phyloP scores from a whole-genome alignment of 768 basidiomycete genomes.

The Gymnopilus junonius region DNA sequence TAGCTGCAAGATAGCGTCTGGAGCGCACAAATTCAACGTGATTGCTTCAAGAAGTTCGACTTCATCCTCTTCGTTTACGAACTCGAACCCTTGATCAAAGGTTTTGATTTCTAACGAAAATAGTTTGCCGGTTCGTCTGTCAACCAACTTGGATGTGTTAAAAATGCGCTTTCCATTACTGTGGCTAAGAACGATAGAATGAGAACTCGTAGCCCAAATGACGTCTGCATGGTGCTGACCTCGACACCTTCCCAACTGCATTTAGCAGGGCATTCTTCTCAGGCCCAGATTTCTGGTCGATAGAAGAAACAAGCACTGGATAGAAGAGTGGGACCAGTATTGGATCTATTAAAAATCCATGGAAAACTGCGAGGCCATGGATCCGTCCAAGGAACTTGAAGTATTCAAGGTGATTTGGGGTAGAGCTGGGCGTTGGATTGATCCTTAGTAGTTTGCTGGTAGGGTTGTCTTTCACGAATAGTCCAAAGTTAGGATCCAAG shows the following conservation, averaged over 20 bases:
- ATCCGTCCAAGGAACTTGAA: constrained; percentile 80
- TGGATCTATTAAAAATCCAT: constrained; percentile 43
- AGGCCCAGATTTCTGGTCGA: neutral
- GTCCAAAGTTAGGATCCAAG: constrained; percentile 75
- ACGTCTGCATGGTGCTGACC: constrained; percentile 6
- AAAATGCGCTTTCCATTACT: constrained; percentile 18
- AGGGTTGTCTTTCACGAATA: constrained; percentile 69
- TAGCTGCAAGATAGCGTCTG: constrained; percentile 16
- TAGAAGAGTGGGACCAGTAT: constrained; percentile 25
- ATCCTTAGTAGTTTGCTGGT: constrained; percentile 74
- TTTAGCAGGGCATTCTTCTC: constrained; percentile 17
- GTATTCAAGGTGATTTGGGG: constrained; percentile 73
- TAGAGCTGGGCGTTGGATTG: constrained; percentile 70
- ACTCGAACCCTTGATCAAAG: constrained; percentile 10
- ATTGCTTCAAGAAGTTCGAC: constrained; percentile 22
- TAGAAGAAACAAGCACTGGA: constrained; percentile 18
- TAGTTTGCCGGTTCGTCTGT: constrained; percentile 22
- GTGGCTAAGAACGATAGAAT: neutral
- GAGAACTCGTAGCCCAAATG: neutral
- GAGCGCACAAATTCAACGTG: constrained; percentile 12
- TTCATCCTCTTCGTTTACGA: constrained; percentile 21
- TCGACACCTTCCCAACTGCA: constrained; percentile 15
- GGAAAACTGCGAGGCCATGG: constrained; percentile 75
- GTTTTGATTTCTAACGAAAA: constrained; percentile 19
- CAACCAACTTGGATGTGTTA: constrained; percentile 21